phyloP scores from a whole-genome alignment of 2,329 filamentous ascomycete genomes.

The Colletotrichum orbiculare region DNA sequence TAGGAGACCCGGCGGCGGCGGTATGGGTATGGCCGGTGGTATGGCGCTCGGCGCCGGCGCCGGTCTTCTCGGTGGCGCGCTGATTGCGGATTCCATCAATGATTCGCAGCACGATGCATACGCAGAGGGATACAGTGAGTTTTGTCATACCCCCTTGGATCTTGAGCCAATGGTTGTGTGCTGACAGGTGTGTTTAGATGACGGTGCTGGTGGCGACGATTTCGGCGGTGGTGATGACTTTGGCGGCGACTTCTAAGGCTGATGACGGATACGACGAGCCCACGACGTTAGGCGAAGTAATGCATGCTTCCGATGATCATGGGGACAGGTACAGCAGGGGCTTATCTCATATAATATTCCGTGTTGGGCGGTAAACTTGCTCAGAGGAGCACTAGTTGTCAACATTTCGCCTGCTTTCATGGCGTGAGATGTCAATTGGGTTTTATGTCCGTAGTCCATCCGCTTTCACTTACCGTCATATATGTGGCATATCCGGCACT shows the following conservation, averaged over 20 bases:
- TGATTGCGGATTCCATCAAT: slow-evolving; percentile 76
- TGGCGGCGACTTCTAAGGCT: slow-evolving; percentile 52
- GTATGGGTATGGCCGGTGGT: slow-evolving; percentile 74
- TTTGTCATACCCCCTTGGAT: too few relatives aligned
- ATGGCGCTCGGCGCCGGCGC: slow-evolving; percentile 83
- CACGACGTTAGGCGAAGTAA: not conserved
- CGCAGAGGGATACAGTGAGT: slow-evolving; percentile 55
- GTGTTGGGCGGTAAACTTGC: too few relatives aligned
- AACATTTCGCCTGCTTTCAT: too few relatives aligned
- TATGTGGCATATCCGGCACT: not conserved
- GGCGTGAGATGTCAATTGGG: too few relatives aligned
- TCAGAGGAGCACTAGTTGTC: too few relatives aligned
- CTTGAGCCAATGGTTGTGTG: not conserved
- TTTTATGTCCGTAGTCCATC: too few relatives aligned
- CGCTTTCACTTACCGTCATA: not conserved
- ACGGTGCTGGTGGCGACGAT: slow-evolving; percentile 33
- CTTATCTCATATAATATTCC: too few relatives aligned
- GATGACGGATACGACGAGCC: too few relatives aligned
- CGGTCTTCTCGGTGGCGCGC: slow-evolving; percentile 80
- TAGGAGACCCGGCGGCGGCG: slow-evolving; percentile 47
- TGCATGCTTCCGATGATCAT: not conserved
- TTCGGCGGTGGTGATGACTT: slow-evolving; percentile 42
- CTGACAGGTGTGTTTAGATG: slow-evolving; percentile 37
- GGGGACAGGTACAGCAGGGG: too few relatives aligned
- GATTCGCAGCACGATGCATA: slow-evolving; percentile 70